Conservation (phyloP, 169 alveolate genomes). For the Perkinsus marinus region DNA sequence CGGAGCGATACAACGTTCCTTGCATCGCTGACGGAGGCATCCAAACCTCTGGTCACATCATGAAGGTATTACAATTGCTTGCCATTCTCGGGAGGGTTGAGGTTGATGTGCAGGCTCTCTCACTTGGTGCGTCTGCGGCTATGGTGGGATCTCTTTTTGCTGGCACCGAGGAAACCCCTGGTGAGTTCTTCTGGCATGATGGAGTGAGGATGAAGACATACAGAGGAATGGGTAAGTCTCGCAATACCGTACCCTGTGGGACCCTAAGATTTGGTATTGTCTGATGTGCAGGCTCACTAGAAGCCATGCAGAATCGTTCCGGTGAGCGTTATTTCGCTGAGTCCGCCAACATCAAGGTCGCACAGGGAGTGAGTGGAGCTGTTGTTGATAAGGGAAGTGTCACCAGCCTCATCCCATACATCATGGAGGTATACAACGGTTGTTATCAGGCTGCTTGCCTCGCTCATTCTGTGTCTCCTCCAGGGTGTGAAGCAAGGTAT, state of each 20-base stretch:
- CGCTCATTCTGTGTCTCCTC: background rate
- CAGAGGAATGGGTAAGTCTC: constrained; percentile 67
- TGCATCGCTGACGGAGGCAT: constrained; percentile 89
- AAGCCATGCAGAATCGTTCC: background rate
- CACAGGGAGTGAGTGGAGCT: constrained; percentile 72
- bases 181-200: constrained; percentile 69
- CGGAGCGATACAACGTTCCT: constrained; percentile 51
- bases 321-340: constrained; percentile 21
- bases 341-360: constrained; percentile 40
- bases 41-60: constrained; percentile 76
- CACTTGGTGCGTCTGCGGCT: constrained; percentile 78
- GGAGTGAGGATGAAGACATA: constrained; percentile 61
- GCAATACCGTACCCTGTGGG: background rate
- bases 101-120: constrained; percentile 40
- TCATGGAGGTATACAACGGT: constrained; percentile 40
- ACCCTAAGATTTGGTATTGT: constrained; percentile 18
- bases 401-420: constrained; percentile 53
- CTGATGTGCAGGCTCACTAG: constrained; percentile 30
- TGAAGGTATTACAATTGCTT: constrained; percentile 50
- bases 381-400: constrained; percentile 69
- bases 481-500: constrained; percentile 50
- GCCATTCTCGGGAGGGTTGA: background rate
- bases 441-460: background rate
- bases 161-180: constrained; percentile 87
- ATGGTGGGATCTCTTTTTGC: constrained; percentile 78